Conservation (phyloP, 2,329 filamentous ascomycete genomes). For the Camillea tinctor region DNA sequence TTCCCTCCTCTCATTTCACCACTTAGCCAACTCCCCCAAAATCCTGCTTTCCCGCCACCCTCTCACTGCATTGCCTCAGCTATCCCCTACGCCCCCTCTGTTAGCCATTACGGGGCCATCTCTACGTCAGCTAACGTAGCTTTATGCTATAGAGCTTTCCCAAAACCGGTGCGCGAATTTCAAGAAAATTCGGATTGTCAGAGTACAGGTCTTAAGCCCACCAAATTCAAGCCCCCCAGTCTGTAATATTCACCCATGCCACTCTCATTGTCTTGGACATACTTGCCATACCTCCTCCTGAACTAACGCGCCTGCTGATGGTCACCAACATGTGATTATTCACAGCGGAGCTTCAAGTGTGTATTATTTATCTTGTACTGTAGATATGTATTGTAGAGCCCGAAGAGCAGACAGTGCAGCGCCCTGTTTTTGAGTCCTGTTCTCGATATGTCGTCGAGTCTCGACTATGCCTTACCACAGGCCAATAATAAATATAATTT, state of each 20-base stretch:
- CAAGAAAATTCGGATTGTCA: not conserved
- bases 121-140: not conserved
- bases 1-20: no score
- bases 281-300: no score
- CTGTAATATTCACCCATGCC: not conserved
- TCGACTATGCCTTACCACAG: not conserved
- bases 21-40: no score
- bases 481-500: no score
- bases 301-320: not conserved
- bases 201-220: conserved; percentile 2
- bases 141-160: conserved; percentile 8
- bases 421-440: conserved; percentile 20
- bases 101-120: no score
- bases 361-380: conserved; percentile 19
- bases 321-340: conserved; percentile 12
- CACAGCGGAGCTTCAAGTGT: conserved; percentile 13
- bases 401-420: conserved; percentile 28
- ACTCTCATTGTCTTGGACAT: not conserved
- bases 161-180: conserved; percentile 24
- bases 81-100: not conserved
- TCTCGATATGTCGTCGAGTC: conserved; percentile 5
- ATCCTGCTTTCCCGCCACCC: no score
- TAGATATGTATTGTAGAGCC: conserved; percentile 8
- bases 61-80: not conserved
- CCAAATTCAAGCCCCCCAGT: conserved; percentile 3